Base-by-base conservation (phyloP, 306 rosid genomes). In the Casuarina glauca region DNA sequence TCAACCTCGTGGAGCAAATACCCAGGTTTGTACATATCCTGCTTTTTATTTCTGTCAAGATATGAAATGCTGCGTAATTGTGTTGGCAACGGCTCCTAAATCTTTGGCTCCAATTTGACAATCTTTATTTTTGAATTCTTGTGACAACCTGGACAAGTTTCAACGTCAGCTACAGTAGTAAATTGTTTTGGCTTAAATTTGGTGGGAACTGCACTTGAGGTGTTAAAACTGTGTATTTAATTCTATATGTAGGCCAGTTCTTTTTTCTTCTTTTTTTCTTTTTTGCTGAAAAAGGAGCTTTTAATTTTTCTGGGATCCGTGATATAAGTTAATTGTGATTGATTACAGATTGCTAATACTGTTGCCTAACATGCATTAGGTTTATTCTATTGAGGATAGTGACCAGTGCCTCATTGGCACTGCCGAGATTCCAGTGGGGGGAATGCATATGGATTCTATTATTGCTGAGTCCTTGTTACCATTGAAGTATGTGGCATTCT, bases 331-430 rank as follows among this genome's bases (percentile, higher is more conserved):
- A 62, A 73, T 35, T 64, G 75, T 82, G 11, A 41, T 42, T 78
- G 43, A 38, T 78, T 19, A 10, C 2, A 16, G 39, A 72, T 45
- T 72, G 54, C 74, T 81, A 86, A 87, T 83, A 73, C 79, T 84
- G 67, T 77, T 58, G 53, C 69, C 35, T 67, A 73, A 70, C 74
- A 61, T 79, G 26, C 41, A 75, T 79, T 90, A 95, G 99, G 94
- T 95, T 51, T 95, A 95, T 85, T 92, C 97, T 79, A 93, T 95
- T 19, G 90, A 85, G 78, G 93, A 89, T 62, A 88, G 93, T 86
- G 96, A 93, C 75, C 99, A 93, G 78, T 95, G 99, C 85, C 99
- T 95, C 81, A 93, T 95, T 2, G 99, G 99, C 78, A 95, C 97
- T 55, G 97, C 99, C 79, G 99, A 95, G 93, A 95, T 95, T 86